A percentile compares a stretch with the other conserved stretches of the same genome.
Evolutionary conservation across 2,329 filamentous ascomycete species (phyloP).

Genomic region (Furcasterigmium sp.): DNA sequence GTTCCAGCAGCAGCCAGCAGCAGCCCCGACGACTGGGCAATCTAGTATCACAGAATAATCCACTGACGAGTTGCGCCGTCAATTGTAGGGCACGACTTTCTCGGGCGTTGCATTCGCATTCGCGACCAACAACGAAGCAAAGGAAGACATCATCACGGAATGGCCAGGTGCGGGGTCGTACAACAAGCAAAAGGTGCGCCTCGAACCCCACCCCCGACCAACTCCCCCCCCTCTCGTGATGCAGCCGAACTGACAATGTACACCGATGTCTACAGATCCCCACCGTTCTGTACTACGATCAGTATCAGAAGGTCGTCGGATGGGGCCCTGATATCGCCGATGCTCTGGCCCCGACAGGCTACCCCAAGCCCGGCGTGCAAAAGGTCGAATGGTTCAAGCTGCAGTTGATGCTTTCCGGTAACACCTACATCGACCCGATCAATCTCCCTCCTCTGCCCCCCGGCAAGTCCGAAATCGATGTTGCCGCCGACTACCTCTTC

Average conservation of each 20-base stretch:
- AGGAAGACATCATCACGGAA: conserved; percentile 98
- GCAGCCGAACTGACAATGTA: not conserved
- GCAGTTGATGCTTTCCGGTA: conserved; percentile 96
- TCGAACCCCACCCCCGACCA: not conserved
- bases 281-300: conserved; percentile 98
- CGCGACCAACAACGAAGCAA: conserved; percentile 93
- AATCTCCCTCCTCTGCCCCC: conserved; percentile 95
- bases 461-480: conserved; percentile 97
- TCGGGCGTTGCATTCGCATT: conserved; percentile 97
- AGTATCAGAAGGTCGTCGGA: conserved; percentile 99
- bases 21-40: not conserved
- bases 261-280: conserved; percentile 64
- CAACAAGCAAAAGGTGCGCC: conserved; percentile 89
- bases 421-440: conserved; percentile 98
- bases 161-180: conserved; percentile 97
- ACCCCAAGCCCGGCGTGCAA: conserved; percentile 95
- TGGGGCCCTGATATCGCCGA: conserved; percentile 99
- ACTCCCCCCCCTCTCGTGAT: not conserved
- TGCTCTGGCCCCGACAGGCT: conserved; percentile 91
- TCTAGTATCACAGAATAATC: too few species aligned
- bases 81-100: conserved; percentile 81
- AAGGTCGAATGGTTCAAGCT: conserved; percentile 99
- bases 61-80: not conserved
- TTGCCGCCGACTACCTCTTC: conserved; percentile 98
- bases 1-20: not conserved